Base-by-base conservation (phyloP, 2,329 filamentous ascomycete species). In the Colletotrichum filicis region DNA sequence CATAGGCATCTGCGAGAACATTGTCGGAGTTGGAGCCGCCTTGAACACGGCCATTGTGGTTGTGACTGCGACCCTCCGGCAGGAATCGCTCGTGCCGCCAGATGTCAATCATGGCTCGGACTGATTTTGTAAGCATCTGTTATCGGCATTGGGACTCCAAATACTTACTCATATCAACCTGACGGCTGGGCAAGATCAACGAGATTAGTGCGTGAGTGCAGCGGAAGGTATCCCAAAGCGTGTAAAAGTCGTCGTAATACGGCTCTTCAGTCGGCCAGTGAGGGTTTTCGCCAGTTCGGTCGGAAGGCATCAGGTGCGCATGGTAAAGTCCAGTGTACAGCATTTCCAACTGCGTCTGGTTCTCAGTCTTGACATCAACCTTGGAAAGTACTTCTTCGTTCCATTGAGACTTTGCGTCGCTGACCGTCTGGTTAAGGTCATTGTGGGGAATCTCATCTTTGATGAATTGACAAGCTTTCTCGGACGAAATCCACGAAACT, bases 1-100 rank as follows among this genome's bases (percentile, higher is more conserved):
- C 84, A 66, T 89, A 91, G 0, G 89, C 89, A 75, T 92, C 90
- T 6, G 89, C 89, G 19, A 92, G 84, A 1, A 91, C 84, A 49
- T 90, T 91, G 76, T 91, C 89, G 0, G 88, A 87, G 71, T 91
- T 90, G 22, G 86, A 89, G 4, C 89, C 90, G 3, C 89, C 89
- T 77, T 91, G 89, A 0, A 87, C 85, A 9, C 87, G 84, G 12
- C 90, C 90, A 68, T 91, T 91, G 79, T 83, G 88, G 77, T 90
- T 89, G 12, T 85, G 87, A 0, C 86, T 88, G 37, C 89, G 85
- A 0, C 84, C 88, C 68, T 90, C 87, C 0, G 88, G 87, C 77
- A 89, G 82, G 74, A 84, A 90, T 6, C 87, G 84, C 26, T 88
- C 87, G 70, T 86, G 81, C 55, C 87, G 80, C 87, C 87, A 91